A percentile compares a stretch with the other conserved stretches of the same genome.
phyloP scores from a whole-genome alignment of 2,329 filamentous ascomycete species.

The Chaetomiaceae sp. region DNA sequence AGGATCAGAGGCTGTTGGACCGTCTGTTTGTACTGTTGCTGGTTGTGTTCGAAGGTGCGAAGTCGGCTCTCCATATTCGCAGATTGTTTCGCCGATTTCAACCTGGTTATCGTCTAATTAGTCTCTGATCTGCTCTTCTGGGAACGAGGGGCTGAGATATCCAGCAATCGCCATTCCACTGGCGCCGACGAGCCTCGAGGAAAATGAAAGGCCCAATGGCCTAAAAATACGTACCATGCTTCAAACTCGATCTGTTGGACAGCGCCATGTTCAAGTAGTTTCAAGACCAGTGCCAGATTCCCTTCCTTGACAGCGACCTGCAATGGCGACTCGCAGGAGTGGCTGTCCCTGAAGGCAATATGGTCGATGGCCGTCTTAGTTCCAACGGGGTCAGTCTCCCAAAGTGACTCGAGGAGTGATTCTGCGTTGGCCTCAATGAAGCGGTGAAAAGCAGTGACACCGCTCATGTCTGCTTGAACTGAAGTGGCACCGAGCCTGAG shows the following conservation, averaged over 20 bases:
- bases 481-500: slow-evolving; percentile 67
- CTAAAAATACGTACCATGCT: slow-evolving; percentile 39
- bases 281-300: slow-evolving; percentile 50
- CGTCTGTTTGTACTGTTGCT: slow-evolving; percentile 42
- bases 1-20: slow-evolving; percentile 63
- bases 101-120: slow-evolving; percentile 27
- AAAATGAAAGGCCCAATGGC: too few relatives aligned
- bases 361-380: slow-evolving; percentile 64
- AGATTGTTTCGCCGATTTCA: slow-evolving; percentile 51
- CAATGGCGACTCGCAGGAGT: slow-evolving; percentile 37
- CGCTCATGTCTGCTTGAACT: slow-evolving; percentile 64
- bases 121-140: neutral
- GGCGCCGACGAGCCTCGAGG: neutral
- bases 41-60: slow-evolving; percentile 44
- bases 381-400: slow-evolving; percentile 55
- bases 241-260: slow-evolving; percentile 57
- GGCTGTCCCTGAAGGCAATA: slow-evolving; percentile 42
- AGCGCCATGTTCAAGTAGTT: slow-evolving; percentile 62
- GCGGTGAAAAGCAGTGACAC: slow-evolving; percentile 63
- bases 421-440: slow-evolving; percentile 50
- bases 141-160: neutral
- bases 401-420: slow-evolving; percentile 46
- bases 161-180: too few relatives aligned
- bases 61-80: slow-evolving; percentile 35
- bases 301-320: slow-evolving; percentile 53